Percentiles rank a stretch among this genome's conserved stretches.
Conservation (phyloP, 2,329 filamentous ascomycete species). For the Colletotrichum australisinense region DNA sequence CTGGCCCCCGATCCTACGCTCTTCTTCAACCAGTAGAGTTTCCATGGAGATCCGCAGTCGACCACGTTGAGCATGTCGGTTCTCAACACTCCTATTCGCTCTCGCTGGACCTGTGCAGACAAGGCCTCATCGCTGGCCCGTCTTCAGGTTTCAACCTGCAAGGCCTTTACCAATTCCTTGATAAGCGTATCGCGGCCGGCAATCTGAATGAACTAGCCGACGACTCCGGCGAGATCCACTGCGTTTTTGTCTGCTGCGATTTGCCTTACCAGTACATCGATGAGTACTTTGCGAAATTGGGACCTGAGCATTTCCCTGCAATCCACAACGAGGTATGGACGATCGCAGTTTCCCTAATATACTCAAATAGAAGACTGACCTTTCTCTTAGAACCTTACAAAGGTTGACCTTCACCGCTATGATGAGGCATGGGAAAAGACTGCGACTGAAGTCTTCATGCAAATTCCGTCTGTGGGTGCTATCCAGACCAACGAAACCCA, state of each 20-base stretch:
- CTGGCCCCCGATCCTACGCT: slow-evolving; percentile 66
- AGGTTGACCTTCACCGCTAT: slow-evolving; percentile 65
- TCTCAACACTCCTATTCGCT: slow-evolving; percentile 64
- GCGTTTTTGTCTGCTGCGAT: slow-evolving; percentile 72
- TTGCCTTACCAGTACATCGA: slow-evolving; percentile 72
- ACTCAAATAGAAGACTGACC: neutral
- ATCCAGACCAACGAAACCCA: neutral
- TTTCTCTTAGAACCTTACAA: slow-evolving; percentile 51
- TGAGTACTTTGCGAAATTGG: slow-evolving; percentile 69
- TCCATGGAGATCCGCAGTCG: slow-evolving; percentile 67
- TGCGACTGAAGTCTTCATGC: slow-evolving; percentile 49
- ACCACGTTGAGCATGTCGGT: slow-evolving; percentile 66
- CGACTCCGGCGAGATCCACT: slow-evolving; percentile 58
- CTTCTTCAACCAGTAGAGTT: slow-evolving; percentile 64
- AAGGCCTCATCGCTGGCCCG: slow-evolving; percentile 70
- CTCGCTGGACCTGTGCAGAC: slow-evolving; percentile 65
- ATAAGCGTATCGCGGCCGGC: slow-evolving; percentile 58
- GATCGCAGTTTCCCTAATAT: accelerated
- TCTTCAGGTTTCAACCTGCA: slow-evolving; percentile 70
- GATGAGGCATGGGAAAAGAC: slow-evolving; percentile 65
- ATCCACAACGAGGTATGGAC: slow-evolving; percentile 55
- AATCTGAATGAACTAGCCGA: slow-evolving; percentile 56
- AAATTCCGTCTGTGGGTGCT: slow-evolving; percentile 3
- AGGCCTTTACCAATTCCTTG: slow-evolving; percentile 62
- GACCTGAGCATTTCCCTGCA: slow-evolving; percentile 57